Evolutionary conservation across 2,329 filamentous ascomycete species (phyloP), one percentile per base, ranked within the genome.

Genomic region (Penicillium sp.): DNA sequence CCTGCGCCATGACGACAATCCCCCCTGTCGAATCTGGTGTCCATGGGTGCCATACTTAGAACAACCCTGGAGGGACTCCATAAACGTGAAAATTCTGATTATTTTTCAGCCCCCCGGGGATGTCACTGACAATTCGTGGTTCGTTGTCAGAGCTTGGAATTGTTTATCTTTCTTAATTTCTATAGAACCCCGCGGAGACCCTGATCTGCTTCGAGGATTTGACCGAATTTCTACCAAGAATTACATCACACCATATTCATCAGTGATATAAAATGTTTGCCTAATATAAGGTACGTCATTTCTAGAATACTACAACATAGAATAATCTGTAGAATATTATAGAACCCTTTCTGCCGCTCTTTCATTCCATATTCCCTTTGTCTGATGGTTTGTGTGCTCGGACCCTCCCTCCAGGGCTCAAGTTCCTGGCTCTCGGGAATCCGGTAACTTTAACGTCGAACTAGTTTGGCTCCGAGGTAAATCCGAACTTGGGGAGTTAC

Each of bases 401-500:
- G 51, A 35, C 45, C 53, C 24, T 24, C 3, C 21, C 8, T 9
- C 7, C 24, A 21, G 32, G 32, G 9, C 37, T 50, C 47, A 22
- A 52, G 53, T 58, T 52, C 53, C 55, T 54, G 51, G 29, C 38
- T 39, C 34, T 42, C 44, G 48, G 48, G 32, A 42, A 34, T 40
- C 28, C 24, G 26, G 29, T 33, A 38, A 32, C 24, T 35, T 47
- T 26, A 33, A 42, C 37, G 45, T 28, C 42, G 5, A 19, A 42
- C 28, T 42, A 33, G 21, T 33, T 15, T 40, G 28, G 15, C 4
- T 40, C 44, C 45, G 45, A 33, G 6, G 6, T n/a, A 47, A 26
- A 34, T 2, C 45, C 34, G 45, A 33, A 24, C 5, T 24, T 24
- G 22, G 22, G 6, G 22, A 29, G 5, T 28, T 28, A 12, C 29